A percentile compares a stretch with the other conserved stretches of the same genome.
Conservation (phyloP, 2,329 filamentous ascomycete genomes). For the Coleophoma crateriformis region DNA sequence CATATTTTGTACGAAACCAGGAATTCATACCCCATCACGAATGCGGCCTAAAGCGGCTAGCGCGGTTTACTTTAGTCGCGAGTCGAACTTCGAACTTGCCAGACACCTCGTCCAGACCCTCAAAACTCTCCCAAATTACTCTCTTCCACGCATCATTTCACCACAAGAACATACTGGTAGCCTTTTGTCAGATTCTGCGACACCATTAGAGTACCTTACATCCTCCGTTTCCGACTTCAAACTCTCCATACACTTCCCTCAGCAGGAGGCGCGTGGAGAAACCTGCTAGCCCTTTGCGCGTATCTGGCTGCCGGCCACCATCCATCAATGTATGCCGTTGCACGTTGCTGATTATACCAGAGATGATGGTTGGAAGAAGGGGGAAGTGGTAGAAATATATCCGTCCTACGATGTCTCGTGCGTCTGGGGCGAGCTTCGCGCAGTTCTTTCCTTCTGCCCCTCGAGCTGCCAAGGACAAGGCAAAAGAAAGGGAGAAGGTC, state of each 20-base stretch:
- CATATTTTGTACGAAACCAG: too few species aligned
- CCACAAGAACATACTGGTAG: too few species aligned
- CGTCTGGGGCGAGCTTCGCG: conserved; percentile 71
- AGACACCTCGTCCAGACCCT: too few species aligned
- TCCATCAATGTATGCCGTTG: conserved; percentile 20
- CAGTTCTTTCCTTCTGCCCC: conserved; percentile 82
- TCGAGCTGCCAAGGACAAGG: conserved; percentile 44
- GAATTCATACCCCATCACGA: too few species aligned
- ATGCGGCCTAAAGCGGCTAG: too few species aligned
- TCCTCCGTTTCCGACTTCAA: background rate
- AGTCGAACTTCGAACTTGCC: too few species aligned
- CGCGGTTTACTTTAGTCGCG: too few species aligned
- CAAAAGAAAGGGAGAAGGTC: conserved; percentile 56
- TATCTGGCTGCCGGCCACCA: conserved; percentile 11
- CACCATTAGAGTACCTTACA: background rate
- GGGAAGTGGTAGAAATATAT: conserved; percentile 25
- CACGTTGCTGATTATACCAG: conserved; percentile 14
- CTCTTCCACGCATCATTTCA: too few species aligned
- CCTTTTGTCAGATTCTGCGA: conserved; percentile 6
- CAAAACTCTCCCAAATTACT: too few species aligned
- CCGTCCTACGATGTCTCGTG: conserved; percentile 67
- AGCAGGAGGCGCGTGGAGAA: conserved; percentile 14
- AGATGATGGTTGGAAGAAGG: conserved; percentile 25
- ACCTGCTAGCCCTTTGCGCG: conserved; percentile 14
- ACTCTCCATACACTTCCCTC: conserved; percentile 10